phyloP scores from a whole-genome alignment of 2,329 filamentous ascomycete species.

The Arthroderma sp. region DNA sequence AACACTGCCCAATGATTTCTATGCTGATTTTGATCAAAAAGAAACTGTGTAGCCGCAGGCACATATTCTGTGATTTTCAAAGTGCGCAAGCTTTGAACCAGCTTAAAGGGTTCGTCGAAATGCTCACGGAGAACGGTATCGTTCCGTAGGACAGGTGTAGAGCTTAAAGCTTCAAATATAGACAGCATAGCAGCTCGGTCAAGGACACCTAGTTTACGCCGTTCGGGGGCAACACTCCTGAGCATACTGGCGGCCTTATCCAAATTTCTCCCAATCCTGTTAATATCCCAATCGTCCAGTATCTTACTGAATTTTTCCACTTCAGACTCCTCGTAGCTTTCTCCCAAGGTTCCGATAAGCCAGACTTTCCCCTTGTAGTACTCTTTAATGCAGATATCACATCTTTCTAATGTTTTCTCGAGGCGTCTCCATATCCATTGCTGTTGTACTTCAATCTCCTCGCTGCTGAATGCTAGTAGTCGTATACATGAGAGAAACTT shows the following conservation, averaged over 20 bases:
- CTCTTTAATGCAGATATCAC: conserved; percentile 58
- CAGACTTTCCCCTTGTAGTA: conserved; percentile 59
- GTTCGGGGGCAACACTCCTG: conserved; percentile 37
- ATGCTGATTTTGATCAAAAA: conserved; percentile 59
- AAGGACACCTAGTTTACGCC: conserved; percentile 40
- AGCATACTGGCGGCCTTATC: conserved; percentile 46
- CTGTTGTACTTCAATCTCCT: conserved; percentile 48
- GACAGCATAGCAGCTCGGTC: conserved; percentile 57
- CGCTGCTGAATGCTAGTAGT: conserved; percentile 54
- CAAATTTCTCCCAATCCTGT: conserved; percentile 50
- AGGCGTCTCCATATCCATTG: conserved; percentile 48
- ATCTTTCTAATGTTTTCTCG: conserved; percentile 48
- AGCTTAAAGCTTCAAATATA: conserved; percentile 81
- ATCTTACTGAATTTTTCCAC: conserved; percentile 43
- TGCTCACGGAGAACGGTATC: conserved; percentile 42
- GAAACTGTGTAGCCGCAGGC: conserved; percentile 71
- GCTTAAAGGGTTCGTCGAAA: conserved; percentile 73
- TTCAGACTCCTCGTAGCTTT: conserved; percentile 40
- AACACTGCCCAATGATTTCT: conserved; percentile 56
- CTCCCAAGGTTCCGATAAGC: conserved; percentile 51
- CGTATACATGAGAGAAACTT: conserved; percentile 56
- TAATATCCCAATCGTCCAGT: conserved; percentile 49
- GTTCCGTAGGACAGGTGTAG: conserved; percentile 58
- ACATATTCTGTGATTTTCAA: conserved; percentile 64
- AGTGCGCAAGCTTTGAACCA: conserved; percentile 66